Base-by-base conservation (phyloP, 2,329 filamentous ascomycete species). In the Trichoderma aggressivum region DNA sequence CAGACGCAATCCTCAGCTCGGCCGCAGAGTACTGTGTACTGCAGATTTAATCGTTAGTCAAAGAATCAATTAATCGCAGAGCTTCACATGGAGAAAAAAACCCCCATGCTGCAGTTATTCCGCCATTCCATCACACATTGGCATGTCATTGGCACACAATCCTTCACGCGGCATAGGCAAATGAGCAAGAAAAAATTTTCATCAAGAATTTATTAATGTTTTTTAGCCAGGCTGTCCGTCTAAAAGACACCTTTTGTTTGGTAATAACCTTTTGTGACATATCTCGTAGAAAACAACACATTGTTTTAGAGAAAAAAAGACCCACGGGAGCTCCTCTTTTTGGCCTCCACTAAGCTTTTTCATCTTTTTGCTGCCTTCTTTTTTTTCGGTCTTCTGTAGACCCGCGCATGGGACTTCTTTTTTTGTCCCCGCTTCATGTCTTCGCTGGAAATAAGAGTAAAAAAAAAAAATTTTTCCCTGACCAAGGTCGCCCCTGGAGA, bases 401-500 rank as follows among this genome's bases (percentile, higher is more conserved):
- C 59, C 39, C 32, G 28, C 32, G 50, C 32, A 55, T 24, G 70
- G 43, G 63, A 55, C 26, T 53, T 53, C 50, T 66, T 24, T 39
- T 36, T 61, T 26, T 21, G 47, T 63, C 70, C 43, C 70, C 70
- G 56, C 70, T 56, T 56, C 58, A 63, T 69, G 62, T 73, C 65
- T 65, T 71, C 56, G 68, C 43, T 65, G 39, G 30, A 63, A 64
- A 43, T 32, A 59, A 59, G 55, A 59, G 26, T 32, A 59, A 59
- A 21, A 30, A 59, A 32, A 11, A 34, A 39, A 70, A 70, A 61
- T 30, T 58, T 65, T 58, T 72, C 60, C 50, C 30, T 61, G 66
- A 53, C 70, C 71, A 72, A 65, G 71, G 71, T 72, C 30, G 71
- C 71, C 71, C 71, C 67, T 72, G 67, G 71, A 64, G 58, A 62